Evolutionary conservation across 306 rosid species (phyloP).

Genomic region (Cyclanthera cordifolia): DNA sequence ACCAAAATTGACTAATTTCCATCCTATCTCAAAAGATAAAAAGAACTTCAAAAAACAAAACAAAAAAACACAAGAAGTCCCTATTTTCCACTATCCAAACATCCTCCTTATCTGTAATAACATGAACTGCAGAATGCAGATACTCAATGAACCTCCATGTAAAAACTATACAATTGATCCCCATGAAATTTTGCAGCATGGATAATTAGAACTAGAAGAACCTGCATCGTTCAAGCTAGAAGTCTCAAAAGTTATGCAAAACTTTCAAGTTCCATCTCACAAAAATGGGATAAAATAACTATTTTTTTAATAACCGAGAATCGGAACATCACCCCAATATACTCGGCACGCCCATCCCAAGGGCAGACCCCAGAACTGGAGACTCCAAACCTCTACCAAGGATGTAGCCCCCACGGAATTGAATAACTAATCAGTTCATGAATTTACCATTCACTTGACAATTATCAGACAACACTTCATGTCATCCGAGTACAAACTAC

Average conservation of each 20-base stretch:
- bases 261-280: neutral
- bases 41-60: neutral
- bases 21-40: neutral
- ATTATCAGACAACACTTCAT: neutral
- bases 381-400: too few species aligned
- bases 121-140: neutral
- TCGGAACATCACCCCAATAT: too few species aligned
- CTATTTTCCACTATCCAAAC: neutral
- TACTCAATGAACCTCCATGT: neutral
- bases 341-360: too few species aligned
- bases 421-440: neutral
- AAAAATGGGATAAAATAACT: neutral
- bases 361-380: too few species aligned
- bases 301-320: neutral
- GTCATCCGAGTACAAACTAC: neutral
- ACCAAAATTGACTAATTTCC: neutral
- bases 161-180: conserved; percentile 4
- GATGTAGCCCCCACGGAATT: neutral
- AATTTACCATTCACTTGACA: neutral
- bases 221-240: neutral
- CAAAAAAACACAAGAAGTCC: neutral
- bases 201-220: neutral
- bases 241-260: neutral
- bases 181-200: neutral
- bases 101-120: neutral